Evolutionary conservation across 768 basidiomycete species (phyloP).

Genomic region (Fistulinella prunicolor): DNA sequence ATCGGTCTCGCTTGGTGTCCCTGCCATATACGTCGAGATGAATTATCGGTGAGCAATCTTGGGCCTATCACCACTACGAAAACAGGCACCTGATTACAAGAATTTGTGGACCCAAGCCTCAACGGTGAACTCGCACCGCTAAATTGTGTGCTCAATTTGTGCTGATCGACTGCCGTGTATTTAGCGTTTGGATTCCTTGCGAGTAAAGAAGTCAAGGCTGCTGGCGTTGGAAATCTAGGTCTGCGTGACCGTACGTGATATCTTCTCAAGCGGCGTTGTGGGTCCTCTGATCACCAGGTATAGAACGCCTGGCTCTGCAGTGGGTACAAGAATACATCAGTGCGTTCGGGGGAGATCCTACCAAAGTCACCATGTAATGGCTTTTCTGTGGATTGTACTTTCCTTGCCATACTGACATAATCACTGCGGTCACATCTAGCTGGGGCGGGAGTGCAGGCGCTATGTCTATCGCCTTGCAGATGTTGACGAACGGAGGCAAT

Average conservation of each 20-base stretch:
- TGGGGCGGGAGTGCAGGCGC: slow-evolving; percentile 41
- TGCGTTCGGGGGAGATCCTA: slow-evolving; percentile 57
- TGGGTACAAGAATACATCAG: slow-evolving; percentile 62
- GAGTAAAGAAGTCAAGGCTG: slow-evolving; percentile 37
- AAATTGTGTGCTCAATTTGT: background rate
- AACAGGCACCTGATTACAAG: background rate
- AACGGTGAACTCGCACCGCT: slow-evolving; percentile 3
- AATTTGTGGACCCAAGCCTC: background rate
- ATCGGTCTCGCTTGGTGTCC: slow-evolving; percentile 30
- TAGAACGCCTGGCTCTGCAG: slow-evolving; percentile 39
- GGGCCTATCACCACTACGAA: background rate
- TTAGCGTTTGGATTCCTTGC: slow-evolving; percentile 41
- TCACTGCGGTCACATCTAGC: background rate
- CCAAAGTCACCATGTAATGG: slow-evolving; percentile 35
- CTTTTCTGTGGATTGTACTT: background rate
- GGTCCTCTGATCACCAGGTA: background rate
- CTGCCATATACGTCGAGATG: slow-evolving; percentile 38
- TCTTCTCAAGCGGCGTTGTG: too few species aligned
- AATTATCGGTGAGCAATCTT: slow-evolving; percentile 38
- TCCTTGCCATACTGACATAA: background rate
- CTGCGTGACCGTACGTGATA: slow-evolving; percentile 40
- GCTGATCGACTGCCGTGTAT: background rate
- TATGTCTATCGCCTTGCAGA: slow-evolving; percentile 31
- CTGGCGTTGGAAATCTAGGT: slow-evolving; percentile 47
- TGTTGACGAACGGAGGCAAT: slow-evolving; percentile 26